Evolutionary conservation across 106 monocot species (phyloP).

Genomic region (Phalaenopsis aphrodite): DNA sequence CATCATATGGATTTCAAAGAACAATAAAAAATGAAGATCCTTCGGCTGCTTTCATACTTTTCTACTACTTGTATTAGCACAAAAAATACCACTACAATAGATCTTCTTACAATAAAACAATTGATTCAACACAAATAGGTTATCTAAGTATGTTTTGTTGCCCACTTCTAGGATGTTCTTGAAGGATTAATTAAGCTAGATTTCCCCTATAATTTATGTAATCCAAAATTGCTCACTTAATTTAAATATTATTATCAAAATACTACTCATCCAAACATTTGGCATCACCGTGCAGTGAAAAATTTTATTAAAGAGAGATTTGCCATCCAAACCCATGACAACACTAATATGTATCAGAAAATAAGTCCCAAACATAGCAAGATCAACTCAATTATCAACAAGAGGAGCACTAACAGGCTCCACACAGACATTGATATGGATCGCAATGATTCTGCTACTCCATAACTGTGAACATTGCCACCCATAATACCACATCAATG

Average conservation of each 20-base stretch:
- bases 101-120: neutral
- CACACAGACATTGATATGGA: neutral
- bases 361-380: too few species aligned
- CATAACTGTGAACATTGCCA: neutral
- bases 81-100: neutral
- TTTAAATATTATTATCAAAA: neutral
- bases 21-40: neutral
- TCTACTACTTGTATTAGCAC: neutral
- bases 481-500: neutral
- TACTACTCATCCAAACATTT: neutral
- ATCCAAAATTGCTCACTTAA: neutral
- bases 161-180: neutral
- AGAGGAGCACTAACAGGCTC: neutral
- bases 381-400: neutral
- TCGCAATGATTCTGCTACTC: neutral
- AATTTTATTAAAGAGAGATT: neutral
- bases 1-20: neutral
- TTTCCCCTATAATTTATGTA: neutral
- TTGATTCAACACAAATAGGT: neutral
- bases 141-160: neutral
- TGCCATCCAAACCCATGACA: neutral
- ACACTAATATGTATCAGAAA: neutral
- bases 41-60: neutral
- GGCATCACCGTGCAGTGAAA: neutral
- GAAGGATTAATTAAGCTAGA: neutral